A percentile compares a stretch with the other conserved stretches of the same genome.
Conservation (phyloP, 2,329 filamentous ascomycete species). For the Colletotrichum karsti region DNA sequence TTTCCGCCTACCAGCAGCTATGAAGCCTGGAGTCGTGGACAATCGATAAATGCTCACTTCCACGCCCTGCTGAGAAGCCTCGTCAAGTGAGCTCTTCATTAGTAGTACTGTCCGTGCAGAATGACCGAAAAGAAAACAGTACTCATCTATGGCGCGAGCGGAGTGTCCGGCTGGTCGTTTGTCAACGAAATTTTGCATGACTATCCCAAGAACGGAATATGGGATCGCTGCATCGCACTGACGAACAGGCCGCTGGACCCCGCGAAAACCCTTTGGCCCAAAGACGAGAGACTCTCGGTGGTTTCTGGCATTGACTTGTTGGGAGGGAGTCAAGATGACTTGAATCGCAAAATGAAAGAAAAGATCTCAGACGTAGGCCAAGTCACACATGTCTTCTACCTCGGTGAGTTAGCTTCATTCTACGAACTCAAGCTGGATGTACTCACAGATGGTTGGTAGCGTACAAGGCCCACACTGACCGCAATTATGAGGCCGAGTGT, state of each 20-base stretch:
- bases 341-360: conserved; percentile 42
- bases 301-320: conserved; percentile 52
- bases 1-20: background rate
- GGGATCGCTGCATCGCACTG: conserved; percentile 32
- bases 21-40: background rate
- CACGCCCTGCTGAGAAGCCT: background rate
- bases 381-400: conserved; percentile 53
- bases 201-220: conserved; percentile 25
- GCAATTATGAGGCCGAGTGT: conserved; percentile 41
- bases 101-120: background rate
- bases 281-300: conserved; percentile 47
- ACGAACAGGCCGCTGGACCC: conserved; percentile 36
- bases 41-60: background rate
- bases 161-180: conserved; percentile 32
- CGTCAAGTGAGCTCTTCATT: background rate
- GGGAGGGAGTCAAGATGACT: conserved; percentile 43
- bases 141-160: conserved; percentile 31
- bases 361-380: conserved; percentile 43
- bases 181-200: conserved; percentile 32
- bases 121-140: conserved; percentile 16
- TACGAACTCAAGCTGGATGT: background rate
- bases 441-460: conserved; percentile 31
- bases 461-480: conserved; percentile 49
- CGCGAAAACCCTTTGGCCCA: conserved; percentile 45
- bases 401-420: conserved; percentile 32